Evolutionary conservation across 495 filamentous ascomycete species (phyloP).

Genomic region (Parachaetomium inaequale): DNA sequence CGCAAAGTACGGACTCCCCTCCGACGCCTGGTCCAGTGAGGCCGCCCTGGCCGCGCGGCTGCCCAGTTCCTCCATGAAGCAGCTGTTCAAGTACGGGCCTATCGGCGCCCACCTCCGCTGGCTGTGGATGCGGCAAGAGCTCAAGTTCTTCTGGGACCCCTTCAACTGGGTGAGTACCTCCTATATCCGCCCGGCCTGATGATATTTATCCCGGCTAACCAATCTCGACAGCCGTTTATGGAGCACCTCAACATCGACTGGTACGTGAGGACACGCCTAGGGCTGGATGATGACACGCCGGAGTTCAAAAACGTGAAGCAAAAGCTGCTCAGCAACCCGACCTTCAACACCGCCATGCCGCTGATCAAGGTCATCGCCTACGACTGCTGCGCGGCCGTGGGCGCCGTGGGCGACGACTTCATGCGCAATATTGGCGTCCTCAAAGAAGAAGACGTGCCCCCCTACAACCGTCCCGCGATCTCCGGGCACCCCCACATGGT

Average conservation of each 20-base stretch:
- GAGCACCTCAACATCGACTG: conserved; percentile 11
- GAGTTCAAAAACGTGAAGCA: not conserved
- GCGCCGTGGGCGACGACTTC: conserved; percentile 25
- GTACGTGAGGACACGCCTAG: conserved; percentile 20
- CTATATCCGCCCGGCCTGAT: too few species aligned
- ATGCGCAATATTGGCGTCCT: conserved; percentile 18
- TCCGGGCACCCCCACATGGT: conserved; percentile 13
- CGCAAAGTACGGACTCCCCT: not conserved
- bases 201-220: too few species aligned
- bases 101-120: conserved; percentile 22
- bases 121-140: conserved; percentile 21
- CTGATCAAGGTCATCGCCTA: conserved; percentile 19
- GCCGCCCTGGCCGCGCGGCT: conserved; percentile 19
- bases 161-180: too few species aligned
- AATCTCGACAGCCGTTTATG: conserved; percentile 16
- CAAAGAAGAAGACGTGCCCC: not conserved
- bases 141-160: conserved; percentile 28
- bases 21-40: conserved; percentile 25
- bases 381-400: conserved; percentile 25
- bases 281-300: not conserved
- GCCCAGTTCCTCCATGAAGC: conserved; percentile 9
- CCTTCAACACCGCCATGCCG: conserved; percentile 2
- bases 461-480: conserved; percentile 13
- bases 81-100: conserved; percentile 8
- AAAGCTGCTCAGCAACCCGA: too few species aligned